phyloP scores from a whole-genome alignment of 192 early-diverging fungal species.

The Backusella psychrophila region DNA sequence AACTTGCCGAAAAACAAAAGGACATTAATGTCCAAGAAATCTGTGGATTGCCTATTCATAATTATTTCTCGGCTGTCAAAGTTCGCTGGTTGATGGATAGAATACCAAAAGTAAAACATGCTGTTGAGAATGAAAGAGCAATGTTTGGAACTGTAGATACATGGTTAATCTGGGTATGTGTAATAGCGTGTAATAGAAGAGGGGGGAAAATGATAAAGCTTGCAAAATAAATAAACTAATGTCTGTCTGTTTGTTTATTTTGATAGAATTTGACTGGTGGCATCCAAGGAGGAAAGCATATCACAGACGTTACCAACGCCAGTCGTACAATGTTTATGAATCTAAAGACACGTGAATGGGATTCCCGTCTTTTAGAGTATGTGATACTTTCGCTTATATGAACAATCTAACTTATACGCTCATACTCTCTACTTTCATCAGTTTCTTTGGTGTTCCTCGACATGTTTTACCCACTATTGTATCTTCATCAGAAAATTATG shows the following conservation, averaged over 20 bases:
- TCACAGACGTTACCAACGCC: constrained; percentile 94
- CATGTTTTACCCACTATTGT: constrained; percentile 72
- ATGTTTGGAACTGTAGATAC: constrained; percentile 93
- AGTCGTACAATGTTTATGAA: constrained; percentile 96
- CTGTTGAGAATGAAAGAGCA: constrained; percentile 68
- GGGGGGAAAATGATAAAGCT: background rate
- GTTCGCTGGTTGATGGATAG: constrained; percentile 92
- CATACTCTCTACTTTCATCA: background rate
- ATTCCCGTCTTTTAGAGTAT: constrained; percentile 64
- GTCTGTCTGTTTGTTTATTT: background rate
- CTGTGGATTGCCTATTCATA: constrained; percentile 88
- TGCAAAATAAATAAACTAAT: no score
- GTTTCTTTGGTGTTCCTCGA: constrained; percentile 68
- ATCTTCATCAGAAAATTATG: constrained; percentile 84
- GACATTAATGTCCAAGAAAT: constrained; percentile 38
- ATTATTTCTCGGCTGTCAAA: constrained; percentile 94
- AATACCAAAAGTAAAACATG: constrained; percentile 63
- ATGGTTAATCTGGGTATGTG: constrained; percentile 86
- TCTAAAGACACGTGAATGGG: constrained; percentile 79
- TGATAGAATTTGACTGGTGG: constrained; percentile 84
- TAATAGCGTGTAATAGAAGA: background rate
- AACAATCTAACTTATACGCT: no score
- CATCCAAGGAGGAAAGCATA: constrained; percentile 65
- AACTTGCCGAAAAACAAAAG: constrained; percentile 45
- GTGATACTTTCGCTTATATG: background rate